phyloP scores from a whole-genome alignment of 179 eudicot species.

The Silene vulgaris region DNA sequence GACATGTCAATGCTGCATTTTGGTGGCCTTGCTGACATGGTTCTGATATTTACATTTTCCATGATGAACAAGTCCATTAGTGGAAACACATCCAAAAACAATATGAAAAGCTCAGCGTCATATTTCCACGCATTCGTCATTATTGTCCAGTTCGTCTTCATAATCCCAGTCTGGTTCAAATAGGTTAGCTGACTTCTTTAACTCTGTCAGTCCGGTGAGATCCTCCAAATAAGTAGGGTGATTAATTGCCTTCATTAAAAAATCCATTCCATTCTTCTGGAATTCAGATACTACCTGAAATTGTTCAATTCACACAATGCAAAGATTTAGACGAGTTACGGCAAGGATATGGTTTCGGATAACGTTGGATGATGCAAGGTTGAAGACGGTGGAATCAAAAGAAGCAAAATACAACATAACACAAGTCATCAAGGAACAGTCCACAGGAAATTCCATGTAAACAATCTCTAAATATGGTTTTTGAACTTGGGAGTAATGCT shows the following conservation, averaged over 20 bases:
- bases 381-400: background rate
- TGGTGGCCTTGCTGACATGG: background rate
- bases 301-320: background rate
- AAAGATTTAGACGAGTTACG: background rate
- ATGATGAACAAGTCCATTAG: slow-evolving; percentile 6
- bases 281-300: slow-evolving; percentile 82
- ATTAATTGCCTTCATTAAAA: slow-evolving; percentile 76
- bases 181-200: slow-evolving; percentile 60
- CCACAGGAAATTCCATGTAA: too few relatives aligned
- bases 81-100: background rate
- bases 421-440: too few relatives aligned
- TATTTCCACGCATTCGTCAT: slow-evolving; percentile 61
- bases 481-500: too few relatives aligned
- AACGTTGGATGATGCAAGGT: background rate
- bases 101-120: slow-evolving; percentile 18
- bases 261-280: slow-evolving; percentile 60
- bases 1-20: background rate
- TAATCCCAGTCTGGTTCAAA: slow-evolving; percentile 71
- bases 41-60: background rate
- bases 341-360: background rate
- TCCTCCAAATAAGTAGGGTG: slow-evolving; percentile 97
- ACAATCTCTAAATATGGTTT: too few relatives aligned
- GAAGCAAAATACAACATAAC: background rate
- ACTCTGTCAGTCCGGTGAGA: slow-evolving; percentile 81
- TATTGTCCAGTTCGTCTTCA: slow-evolving; percentile 50